Evolutionary conservation across 225 moss, liverwort and hornwort genomes (phyloP).

Genomic region (Lunularia cruciata): DNA sequence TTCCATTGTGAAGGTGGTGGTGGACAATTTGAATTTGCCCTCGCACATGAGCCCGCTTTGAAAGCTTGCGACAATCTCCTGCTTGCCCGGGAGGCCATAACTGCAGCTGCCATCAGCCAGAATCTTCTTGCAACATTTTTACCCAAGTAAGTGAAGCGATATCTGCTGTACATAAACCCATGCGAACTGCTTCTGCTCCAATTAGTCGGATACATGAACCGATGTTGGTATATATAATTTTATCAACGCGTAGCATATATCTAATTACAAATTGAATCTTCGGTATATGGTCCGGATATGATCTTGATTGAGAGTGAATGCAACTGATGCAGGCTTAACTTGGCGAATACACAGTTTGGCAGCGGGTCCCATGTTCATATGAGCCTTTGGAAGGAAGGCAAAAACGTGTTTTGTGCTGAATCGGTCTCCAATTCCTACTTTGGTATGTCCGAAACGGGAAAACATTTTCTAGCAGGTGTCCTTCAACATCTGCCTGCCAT

Average conservation of each 20-base stretch:
- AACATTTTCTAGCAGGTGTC: slow-evolving; percentile 69
- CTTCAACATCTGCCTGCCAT: slow-evolving; percentile 76
- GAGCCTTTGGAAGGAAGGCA: slow-evolving; percentile 59
- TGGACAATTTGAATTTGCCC: slow-evolving; percentile 71
- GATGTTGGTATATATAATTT: no score
- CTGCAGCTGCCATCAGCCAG: slow-evolving; percentile 52
- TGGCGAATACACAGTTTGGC: slow-evolving; percentile 36
- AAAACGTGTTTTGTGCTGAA: slow-evolving; percentile 51
- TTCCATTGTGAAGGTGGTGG: slow-evolving; percentile 76
- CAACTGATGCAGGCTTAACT: slow-evolving; percentile 23
- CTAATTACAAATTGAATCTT: no score
- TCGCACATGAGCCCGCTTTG: slow-evolving; percentile 54
- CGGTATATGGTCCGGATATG: no score
- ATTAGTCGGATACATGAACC: no score
- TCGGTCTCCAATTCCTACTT: slow-evolving; percentile 36
- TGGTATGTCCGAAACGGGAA: slow-evolving; percentile 61
- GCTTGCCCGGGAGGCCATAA: slow-evolving; percentile 71
- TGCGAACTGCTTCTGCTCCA: no score
- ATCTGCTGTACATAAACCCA: not conserved
- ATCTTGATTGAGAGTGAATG: no score
- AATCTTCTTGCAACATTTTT: slow-evolving; percentile 60
- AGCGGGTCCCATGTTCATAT: slow-evolving; percentile 67
- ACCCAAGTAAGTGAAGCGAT: slow-evolving; percentile 63
- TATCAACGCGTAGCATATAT: no score
- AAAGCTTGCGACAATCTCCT: slow-evolving; percentile 70